Percentiles rank a stretch among this genome's conserved stretches.
Conservation (phyloP, 2,329 filamentous ascomycete genomes). For the Coniochaeta sp. region DNA sequence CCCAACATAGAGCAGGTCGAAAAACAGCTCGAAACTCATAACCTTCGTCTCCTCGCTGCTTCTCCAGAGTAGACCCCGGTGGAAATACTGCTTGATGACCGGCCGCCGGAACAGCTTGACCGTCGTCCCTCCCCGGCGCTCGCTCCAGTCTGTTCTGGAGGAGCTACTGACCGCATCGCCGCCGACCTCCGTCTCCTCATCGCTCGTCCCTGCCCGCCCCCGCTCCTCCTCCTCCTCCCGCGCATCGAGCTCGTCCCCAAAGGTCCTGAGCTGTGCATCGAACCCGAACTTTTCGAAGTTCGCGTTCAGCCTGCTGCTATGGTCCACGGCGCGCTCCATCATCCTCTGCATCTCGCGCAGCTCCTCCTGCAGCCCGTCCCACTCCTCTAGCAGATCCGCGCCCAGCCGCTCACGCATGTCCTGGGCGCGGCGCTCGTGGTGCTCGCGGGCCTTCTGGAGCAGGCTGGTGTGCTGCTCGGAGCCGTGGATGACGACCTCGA, state of each 20-base stretch:
- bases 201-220: slow-evolving; percentile 9
- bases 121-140: slow-evolving; percentile 27
- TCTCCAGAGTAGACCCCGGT: slow-evolving; percentile 57
- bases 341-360: slow-evolving; percentile 44
- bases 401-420: slow-evolving; percentile 40
- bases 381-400: slow-evolving; percentile 41
- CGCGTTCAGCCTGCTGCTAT: slow-evolving; percentile 46
- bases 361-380: slow-evolving; percentile 46
- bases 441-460: slow-evolving; percentile 41
- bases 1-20: slow-evolving; percentile 56
- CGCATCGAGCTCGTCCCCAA: slow-evolving; percentile 6
- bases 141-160: slow-evolving; percentile 9
- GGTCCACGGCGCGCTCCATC: slow-evolving; percentile 43
- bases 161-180: neutral
- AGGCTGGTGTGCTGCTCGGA: slow-evolving; percentile 37
- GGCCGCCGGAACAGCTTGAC: slow-evolving; percentile 53
- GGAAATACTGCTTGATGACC: slow-evolving; percentile 57
- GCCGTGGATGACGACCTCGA: slow-evolving; percentile 53
- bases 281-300: slow-evolving; percentile 60
- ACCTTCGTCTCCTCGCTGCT: slow-evolving; percentile 52
- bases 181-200: neutral
- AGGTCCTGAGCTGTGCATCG: slow-evolving; percentile 47
- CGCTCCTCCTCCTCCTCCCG: slow-evolving; percentile 21
- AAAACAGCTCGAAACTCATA: slow-evolving; percentile 56
- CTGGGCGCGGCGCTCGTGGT: slow-evolving; percentile 42